These are phyloP conservation scores for Dioscorea alata DNA, from an alignment of 106 monocot species.

Conservation along the genomic window DNA sequence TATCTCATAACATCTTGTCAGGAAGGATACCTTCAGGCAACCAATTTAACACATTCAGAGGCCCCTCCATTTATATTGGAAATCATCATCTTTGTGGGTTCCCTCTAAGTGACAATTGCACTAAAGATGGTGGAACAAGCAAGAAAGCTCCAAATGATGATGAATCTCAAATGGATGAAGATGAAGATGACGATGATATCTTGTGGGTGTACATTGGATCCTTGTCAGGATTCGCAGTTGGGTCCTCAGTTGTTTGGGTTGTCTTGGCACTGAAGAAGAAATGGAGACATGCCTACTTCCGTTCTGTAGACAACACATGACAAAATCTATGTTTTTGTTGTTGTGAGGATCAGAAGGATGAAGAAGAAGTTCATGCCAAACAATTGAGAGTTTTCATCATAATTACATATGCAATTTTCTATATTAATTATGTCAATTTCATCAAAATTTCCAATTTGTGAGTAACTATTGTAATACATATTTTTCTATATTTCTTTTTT, in stretches of 20 bases:
- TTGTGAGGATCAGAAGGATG: too few relatives aligned
- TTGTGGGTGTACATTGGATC: conserved; percentile 2
- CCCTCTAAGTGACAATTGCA: neutral
- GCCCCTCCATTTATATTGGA: conserved; percentile 18
- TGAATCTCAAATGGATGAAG: neutral
- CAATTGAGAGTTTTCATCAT: too few relatives aligned
- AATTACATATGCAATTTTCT: too few relatives aligned
- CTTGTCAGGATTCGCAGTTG: neutral
- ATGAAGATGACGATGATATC: neutral
- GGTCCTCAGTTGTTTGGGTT: neutral
- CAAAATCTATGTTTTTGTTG: too few relatives aligned
- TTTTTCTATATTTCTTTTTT: conserved; percentile 92
- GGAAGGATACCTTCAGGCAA: conserved; percentile 24
- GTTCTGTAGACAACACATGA: neutral
- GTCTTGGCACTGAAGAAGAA: neutral
- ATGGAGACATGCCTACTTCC: conserved; percentile 7
- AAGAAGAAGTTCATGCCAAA: too few relatives aligned
- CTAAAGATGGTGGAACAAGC: neutral
- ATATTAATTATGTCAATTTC: too few relatives aligned
- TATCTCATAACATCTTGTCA: conserved; percentile 27
- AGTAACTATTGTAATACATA: conserved; percentile 59
- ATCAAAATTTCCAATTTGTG: neutral
- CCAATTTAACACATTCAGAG: conserved; percentile 10
- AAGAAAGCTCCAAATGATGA: neutral
- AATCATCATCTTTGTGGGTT: conserved; percentile 33